Evolutionary conservation across 2,329 filamentous ascomycete species (phyloP).

Genomic region (Stagonosporopsis vannaccii): DNA sequence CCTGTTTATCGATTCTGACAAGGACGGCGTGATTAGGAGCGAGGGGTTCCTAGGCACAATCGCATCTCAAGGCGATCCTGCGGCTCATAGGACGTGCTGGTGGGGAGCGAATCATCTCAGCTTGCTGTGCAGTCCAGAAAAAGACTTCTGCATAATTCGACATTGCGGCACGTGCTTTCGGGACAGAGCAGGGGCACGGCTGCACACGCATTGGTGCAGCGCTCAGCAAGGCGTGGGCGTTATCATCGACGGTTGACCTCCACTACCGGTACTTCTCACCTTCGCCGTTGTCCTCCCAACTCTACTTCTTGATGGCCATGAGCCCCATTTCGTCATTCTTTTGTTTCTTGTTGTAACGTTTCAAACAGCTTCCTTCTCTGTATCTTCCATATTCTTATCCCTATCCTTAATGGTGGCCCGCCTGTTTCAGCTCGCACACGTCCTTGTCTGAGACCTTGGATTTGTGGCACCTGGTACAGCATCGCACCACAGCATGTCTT

Average conservation of each 20-base stretch:
- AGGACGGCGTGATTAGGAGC: slow-evolving; percentile 18
- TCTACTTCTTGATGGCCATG: slow-evolving; percentile 45
- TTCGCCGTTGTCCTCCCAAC: slow-evolving; percentile 37
- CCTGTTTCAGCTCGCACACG: slow-evolving; percentile 31
- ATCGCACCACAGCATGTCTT: slow-evolving; percentile 42
- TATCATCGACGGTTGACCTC: slow-evolving; percentile 33
- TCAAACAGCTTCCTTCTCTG: slow-evolving; percentile 30
- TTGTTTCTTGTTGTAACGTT: slow-evolving; percentile 38
- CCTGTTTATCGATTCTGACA: slow-evolving; percentile 34
- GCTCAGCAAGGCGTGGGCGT: slow-evolving; percentile 24
- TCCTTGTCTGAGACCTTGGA: slow-evolving; percentile 30
- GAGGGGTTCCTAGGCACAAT: slow-evolving; percentile 37
- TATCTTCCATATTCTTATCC: slow-evolving; percentile 26
- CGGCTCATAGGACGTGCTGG: slow-evolving; percentile 18
- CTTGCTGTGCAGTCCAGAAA: slow-evolving; percentile 15
- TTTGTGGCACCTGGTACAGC: slow-evolving; percentile 31
- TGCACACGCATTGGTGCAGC: slow-evolving; percentile 42
- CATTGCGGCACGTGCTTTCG: slow-evolving; percentile 34
- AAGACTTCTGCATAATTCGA: slow-evolving; percentile 22
- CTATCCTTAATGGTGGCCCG: slow-evolving; percentile 46
- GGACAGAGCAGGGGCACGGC: slow-evolving; percentile 22
- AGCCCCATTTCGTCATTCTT: slow-evolving; percentile 44
- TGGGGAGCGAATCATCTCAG: slow-evolving; percentile 22
- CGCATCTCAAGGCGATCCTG: slow-evolving; percentile 23
- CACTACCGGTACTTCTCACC: slow-evolving; percentile 39